Percentiles rank a stretch among this genome's conserved stretches.
Conservation (phyloP, 495 filamentous ascomycete species). For the Margaritispora aquatica region DNA sequence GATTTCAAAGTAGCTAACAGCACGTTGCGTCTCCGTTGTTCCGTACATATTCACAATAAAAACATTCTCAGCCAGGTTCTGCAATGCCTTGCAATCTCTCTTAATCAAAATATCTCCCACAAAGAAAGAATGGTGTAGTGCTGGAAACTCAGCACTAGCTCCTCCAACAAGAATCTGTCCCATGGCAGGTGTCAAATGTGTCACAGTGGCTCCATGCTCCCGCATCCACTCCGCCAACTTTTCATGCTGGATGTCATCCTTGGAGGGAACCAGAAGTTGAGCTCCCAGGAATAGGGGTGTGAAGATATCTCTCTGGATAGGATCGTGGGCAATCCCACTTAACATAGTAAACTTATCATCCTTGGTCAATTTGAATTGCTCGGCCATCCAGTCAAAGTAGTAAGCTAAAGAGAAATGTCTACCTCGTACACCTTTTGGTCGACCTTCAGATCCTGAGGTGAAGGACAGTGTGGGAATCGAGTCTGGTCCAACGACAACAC, state of each 20-base stretch:
- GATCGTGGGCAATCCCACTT: slow-evolving; percentile 81
- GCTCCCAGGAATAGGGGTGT: slow-evolving; percentile 87
- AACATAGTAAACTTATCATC: slow-evolving; percentile 82
- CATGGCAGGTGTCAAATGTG: slow-evolving; percentile 93
- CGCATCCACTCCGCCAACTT: slow-evolving; percentile 88
- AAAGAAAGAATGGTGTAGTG: slow-evolving; percentile 79
- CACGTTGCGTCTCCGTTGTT: slow-evolving; percentile 83
- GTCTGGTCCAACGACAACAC: slow-evolving; percentile 84
- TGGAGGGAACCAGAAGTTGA: slow-evolving; percentile 71
- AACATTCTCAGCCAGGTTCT: slow-evolving; percentile 71
- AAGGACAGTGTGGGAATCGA: slow-evolving; percentile 78
- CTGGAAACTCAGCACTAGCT: slow-evolving; percentile 68
- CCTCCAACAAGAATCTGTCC: slow-evolving; percentile 91
- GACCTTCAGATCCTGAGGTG: slow-evolving; percentile 80
- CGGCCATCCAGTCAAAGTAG: slow-evolving; percentile 91
- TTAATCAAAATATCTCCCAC: slow-evolving; percentile 91
- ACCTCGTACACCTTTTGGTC: slow-evolving; percentile 81
- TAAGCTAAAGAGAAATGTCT: slow-evolving; percentile 83
- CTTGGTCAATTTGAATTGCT: slow-evolving; percentile 66
- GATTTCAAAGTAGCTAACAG: slow-evolving; percentile 83
- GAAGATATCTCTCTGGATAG: slow-evolving; percentile 87
- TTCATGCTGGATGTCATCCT: slow-evolving; percentile 85
- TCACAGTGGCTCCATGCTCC: slow-evolving; percentile 70
- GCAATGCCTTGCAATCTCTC: slow-evolving; percentile 74
- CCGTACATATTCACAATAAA: slow-evolving; percentile 89